phyloP scores from a whole-genome alignment of 371 early-diverging fungal species.

The Vairimorpha ceranae region DNA sequence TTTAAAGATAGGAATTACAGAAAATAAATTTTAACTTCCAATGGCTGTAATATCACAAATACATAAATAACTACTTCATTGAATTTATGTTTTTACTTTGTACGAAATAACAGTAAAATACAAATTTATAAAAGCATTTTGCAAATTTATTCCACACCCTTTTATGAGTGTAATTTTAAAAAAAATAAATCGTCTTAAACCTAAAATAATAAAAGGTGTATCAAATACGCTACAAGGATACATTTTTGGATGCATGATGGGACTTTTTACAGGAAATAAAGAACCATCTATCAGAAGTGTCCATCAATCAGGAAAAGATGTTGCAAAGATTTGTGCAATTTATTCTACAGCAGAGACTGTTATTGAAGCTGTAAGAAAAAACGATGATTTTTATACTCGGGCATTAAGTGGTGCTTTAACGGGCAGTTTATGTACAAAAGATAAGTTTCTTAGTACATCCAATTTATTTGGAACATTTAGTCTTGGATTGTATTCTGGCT shows the following conservation, averaged over 20 bases:
- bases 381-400: slow-evolving; percentile 30
- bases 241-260: slow-evolving; percentile 53
- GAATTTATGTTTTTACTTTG: too few species aligned
- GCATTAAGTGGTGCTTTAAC: slow-evolving; percentile 32
- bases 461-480: slow-evolving; percentile 27
- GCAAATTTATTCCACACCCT: too few species aligned
- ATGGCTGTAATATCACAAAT: too few species aligned
- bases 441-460: neutral
- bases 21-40: neutral
- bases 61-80: too few species aligned
- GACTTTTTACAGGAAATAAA: slow-evolving; percentile 31
- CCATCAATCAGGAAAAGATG: slow-evolving; percentile 49
- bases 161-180: neutral
- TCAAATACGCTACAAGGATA: slow-evolving; percentile 46
- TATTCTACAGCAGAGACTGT: slow-evolving; percentile 48
- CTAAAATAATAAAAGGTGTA: slow-evolving; percentile 30
- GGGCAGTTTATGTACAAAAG: slow-evolving; percentile 37
- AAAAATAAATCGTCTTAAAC: slow-evolving; percentile 8
- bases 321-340: slow-evolving; percentile 47
- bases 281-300: slow-evolving; percentile 13
- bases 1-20: too few species aligned
- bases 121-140: too few species aligned
- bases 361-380: slow-evolving; percentile 15
- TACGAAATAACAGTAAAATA: too few species aligned
- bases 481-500: neutral